Conservation (phyloP, 805 yeast species). For the Schwanniomyces occidentalis region DNA sequence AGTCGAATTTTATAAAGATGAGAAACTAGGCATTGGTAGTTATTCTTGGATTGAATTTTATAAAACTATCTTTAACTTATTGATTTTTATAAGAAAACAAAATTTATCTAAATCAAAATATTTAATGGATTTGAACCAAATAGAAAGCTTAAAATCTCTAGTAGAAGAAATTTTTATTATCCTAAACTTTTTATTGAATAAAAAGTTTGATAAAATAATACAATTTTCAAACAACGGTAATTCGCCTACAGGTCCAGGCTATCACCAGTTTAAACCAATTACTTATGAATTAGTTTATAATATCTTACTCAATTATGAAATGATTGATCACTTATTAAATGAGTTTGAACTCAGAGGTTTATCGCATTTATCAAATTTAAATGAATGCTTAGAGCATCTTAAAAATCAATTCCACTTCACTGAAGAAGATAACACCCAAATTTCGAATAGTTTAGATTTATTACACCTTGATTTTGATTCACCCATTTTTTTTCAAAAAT, state of each 20-base stretch:
- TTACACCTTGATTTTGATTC: slow-evolving; percentile 28
- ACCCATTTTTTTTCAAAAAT: slow-evolving; percentile 19
- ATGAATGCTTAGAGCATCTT: slow-evolving; percentile 17
- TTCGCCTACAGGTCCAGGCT: too few species aligned
- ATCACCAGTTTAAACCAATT: slow-evolving; percentile 23
- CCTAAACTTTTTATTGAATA: slow-evolving; percentile 16
- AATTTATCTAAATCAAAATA: slow-evolving; percentile 16
- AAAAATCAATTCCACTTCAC: slow-evolving; percentile 17
- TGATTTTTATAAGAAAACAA: slow-evolving; percentile 29
- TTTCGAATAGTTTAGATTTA: too few species aligned
- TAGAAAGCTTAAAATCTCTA: slow-evolving; percentile 15
- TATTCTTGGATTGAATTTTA: slow-evolving; percentile 40
- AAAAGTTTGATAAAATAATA: slow-evolving; percentile 13
- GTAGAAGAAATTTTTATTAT: slow-evolving; percentile 25
- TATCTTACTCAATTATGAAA: slow-evolving; percentile 26
- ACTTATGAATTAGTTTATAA: slow-evolving; percentile 32
- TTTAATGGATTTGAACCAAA: slow-evolving; percentile 10
- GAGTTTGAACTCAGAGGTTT: slow-evolving; percentile 2
- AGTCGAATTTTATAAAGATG: slow-evolving; percentile 16
- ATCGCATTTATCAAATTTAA: slow-evolving; percentile 12
- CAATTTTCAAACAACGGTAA: slow-evolving; percentile 12
- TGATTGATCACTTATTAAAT: slow-evolving; percentile 11
- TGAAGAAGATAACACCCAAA: not conserved
- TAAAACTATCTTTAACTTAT: slow-evolving; percentile 26
- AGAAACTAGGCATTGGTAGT: slow-evolving; percentile 14